Percentiles rank a stretch among this genome's conserved stretches.
These are phyloP conservation scores for Didymella exigua DNA, from an alignment of 2,329 filamentous ascomycete genomes.

Conservation along the genomic window DNA sequence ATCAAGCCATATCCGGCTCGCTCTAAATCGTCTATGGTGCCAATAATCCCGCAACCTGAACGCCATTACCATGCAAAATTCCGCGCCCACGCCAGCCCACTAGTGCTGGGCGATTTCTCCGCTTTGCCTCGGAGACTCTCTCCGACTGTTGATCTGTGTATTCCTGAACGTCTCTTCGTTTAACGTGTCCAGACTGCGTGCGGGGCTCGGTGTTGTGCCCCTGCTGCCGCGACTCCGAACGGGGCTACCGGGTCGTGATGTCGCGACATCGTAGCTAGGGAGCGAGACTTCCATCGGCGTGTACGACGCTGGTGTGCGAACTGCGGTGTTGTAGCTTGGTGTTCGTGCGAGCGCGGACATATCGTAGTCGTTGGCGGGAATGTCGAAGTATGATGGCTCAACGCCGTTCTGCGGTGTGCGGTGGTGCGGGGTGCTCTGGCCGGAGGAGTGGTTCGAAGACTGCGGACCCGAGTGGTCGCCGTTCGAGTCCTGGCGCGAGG, in stretches of 20 bases:
- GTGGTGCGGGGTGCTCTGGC: slow-evolving; percentile 42
- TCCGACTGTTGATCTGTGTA: slow-evolving; percentile 41
- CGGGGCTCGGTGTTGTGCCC: slow-evolving; percentile 42
- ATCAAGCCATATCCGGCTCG: background rate
- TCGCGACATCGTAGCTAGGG: slow-evolving; percentile 55
- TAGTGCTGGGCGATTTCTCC: slow-evolving; percentile 21
- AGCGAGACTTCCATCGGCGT: slow-evolving; percentile 49
- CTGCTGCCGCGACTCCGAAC: slow-evolving; percentile 37
- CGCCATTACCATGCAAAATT: background rate
- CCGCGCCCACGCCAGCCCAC: background rate
- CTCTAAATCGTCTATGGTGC: background rate
- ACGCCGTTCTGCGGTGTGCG: slow-evolving; percentile 31
- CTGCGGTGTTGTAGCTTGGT: slow-evolving; percentile 58
- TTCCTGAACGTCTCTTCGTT: slow-evolving; percentile 47
- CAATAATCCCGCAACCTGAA: background rate
- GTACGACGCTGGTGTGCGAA: slow-evolving; percentile 50
- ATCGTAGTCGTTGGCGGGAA: slow-evolving; percentile 42
- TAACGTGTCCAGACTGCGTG: slow-evolving; percentile 42
- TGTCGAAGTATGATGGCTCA: slow-evolving; percentile 33
- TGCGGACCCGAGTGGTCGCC: slow-evolving; percentile 20
- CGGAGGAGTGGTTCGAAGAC: slow-evolving; percentile 41
- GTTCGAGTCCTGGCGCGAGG: slow-evolving; percentile 18
- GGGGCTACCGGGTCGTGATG: slow-evolving; percentile 51
- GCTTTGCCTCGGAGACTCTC: slow-evolving; percentile 34
- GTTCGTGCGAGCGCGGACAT: slow-evolving; percentile 56